phyloP scores from a whole-genome alignment of 2,329 filamentous ascomycete genomes.

The Fusarium nisikadoi region DNA sequence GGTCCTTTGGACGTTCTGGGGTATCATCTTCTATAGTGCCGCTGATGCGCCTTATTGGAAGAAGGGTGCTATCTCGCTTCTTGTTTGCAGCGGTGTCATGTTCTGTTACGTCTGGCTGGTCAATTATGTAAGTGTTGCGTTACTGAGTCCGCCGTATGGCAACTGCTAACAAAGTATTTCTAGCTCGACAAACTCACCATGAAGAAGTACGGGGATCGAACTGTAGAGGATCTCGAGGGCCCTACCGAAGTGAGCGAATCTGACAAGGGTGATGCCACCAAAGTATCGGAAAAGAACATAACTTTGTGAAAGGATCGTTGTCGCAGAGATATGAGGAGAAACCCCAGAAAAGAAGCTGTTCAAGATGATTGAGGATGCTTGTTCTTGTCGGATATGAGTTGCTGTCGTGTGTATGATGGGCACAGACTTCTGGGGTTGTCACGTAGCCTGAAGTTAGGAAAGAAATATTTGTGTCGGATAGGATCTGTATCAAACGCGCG shows the following conservation, averaged over 20 bases:
- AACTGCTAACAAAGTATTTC: background rate
- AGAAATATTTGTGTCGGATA: background rate
- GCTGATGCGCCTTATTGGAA: conserved; percentile 56
- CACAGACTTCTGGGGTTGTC: background rate
- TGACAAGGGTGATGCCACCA: background rate
- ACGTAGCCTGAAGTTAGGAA: background rate
- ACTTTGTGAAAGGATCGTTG: background rate
- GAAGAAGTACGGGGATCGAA: conserved; percentile 6
- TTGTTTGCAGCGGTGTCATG: conserved; percentile 27
- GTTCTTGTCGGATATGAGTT: background rate
- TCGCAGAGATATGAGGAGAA: background rate
- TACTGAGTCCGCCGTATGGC: accelerated
- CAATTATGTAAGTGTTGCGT: background rate
- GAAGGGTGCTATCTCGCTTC: conserved; percentile 44
- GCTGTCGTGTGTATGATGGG: background rate
- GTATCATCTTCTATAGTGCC: conserved; percentile 55
- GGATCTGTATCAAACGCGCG: background rate
- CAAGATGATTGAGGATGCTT: background rate
- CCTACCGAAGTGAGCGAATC: background rate
- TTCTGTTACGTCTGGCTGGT: conserved; percentile 35
- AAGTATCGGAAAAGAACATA: background rate
- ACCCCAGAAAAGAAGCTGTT: too few species aligned
- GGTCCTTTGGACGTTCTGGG: conserved; percentile 58
- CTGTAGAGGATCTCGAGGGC: background rate
- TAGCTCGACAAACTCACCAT: conserved; percentile 11